A percentile compares a stretch with the other conserved stretches of the same genome.
These are phyloP conservation scores for Salvia miltiorrhiza DNA, from an alignment of 257 asterid species.

Conservation along the genomic window DNA sequence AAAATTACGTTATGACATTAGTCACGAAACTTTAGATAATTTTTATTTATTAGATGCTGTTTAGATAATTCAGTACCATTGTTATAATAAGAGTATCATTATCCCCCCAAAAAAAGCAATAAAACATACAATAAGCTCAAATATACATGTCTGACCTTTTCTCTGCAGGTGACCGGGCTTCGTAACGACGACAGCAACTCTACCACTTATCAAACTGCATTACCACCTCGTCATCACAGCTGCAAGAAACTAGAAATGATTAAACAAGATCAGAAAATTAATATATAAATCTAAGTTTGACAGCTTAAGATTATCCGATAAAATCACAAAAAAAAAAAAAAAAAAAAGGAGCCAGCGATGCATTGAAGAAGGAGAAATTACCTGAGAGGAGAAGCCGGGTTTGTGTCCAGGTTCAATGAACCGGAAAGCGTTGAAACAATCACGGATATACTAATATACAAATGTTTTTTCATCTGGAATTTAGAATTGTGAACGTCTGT, in stretches of 20 bases:
- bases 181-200: neutral
- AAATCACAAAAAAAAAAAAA: too few species aligned
- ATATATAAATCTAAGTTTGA: too few species aligned
- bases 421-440: conserved; percentile 20
- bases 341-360: neutral
- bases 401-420: conserved; percentile 31
- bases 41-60: too few species aligned
- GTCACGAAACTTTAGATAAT: too few species aligned
- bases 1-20: too few species aligned
- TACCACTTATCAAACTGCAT: neutral
- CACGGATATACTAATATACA: neutral
- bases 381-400: neutral
- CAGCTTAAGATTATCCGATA: neutral
- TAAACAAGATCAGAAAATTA: too few species aligned
- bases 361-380: conserved; percentile 3
- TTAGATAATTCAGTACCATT: too few species aligned
- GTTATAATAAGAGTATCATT: too few species aligned
- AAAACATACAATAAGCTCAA: too few species aligned
- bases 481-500: neutral
- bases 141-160: conserved; percentile 20
- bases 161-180: conserved; percentile 1
- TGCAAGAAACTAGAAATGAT: neutral
- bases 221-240: neutral
- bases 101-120: too few species aligned
- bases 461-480: neutral